Conservation (phyloP, 768 basidiomycete genomes). For the Pleurotus citrinopileatus region DNA sequence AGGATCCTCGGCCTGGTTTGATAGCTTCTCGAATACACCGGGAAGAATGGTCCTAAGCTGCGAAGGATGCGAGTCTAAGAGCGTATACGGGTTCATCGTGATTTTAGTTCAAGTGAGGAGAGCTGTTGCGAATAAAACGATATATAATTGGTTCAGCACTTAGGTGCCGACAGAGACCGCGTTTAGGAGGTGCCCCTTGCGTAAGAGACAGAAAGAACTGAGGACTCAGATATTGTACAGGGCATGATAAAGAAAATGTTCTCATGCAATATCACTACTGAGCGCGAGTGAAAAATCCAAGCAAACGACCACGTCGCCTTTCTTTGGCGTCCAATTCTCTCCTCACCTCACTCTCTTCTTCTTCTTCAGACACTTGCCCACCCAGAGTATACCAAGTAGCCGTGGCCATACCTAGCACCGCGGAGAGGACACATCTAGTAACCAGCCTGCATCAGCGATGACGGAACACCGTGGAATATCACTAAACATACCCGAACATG, state of each 20-base stretch:
- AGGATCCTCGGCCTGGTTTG: constrained; percentile 20
- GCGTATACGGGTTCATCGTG: neutral
- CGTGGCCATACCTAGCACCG: constrained; percentile 75
- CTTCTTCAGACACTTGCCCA: constrained; percentile 70
- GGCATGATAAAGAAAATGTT: neutral
- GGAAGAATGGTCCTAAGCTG: constrained; percentile 15
- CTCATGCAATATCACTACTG: neutral
- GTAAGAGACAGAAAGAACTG: too few relatives aligned
- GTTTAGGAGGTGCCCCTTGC: too few relatives aligned
- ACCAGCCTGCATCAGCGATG: constrained; percentile 16
- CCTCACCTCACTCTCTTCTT: constrained; percentile 72
- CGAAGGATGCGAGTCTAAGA: constrained; percentile 7
- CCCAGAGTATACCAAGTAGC: constrained; percentile 88
- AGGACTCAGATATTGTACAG: too few relatives aligned
- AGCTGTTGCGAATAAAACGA: too few relatives aligned
- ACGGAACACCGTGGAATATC: neutral
- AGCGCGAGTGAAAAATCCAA: neutral
- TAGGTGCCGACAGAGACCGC: too few relatives aligned
- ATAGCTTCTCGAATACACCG: constrained; percentile 19
- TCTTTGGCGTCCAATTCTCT: constrained; percentile 56
- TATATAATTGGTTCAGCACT: too few relatives aligned
- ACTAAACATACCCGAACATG: constrained; percentile 68
- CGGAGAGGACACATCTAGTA: constrained; percentile 74
- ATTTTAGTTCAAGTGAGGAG: neutral
- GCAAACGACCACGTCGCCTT: constrained; percentile 22